These are phyloP conservation scores for Nemania sp. DNA, from an alignment of 2,329 filamentous ascomycete genomes.

Conservation along the genomic window DNA sequence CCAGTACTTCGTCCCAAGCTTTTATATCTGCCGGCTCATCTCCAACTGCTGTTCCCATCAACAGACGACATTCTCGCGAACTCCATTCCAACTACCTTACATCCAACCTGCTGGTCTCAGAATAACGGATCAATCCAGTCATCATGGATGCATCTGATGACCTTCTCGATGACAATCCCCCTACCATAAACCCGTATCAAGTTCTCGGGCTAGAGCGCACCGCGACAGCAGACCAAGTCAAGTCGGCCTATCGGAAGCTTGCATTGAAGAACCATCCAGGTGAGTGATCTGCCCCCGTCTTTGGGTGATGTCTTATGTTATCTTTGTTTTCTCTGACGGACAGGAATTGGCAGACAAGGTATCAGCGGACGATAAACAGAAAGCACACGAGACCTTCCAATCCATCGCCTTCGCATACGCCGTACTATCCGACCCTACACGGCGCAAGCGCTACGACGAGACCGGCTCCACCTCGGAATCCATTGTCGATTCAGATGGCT, in stretches of 20 bases:
- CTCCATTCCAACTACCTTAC: neutral
- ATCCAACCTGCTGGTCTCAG: neutral
- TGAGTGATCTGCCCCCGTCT: constrained; percentile 46
- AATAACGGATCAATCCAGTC: neutral
- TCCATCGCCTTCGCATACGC: constrained; percentile 92
- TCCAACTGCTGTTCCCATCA: neutral
- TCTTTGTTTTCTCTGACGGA: constrained; percentile 2
- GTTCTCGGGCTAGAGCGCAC: constrained; percentile 72
- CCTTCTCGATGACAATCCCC: constrained; percentile 60
- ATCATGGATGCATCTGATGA: constrained; percentile 58
- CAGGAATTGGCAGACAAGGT: constrained; percentile 69
- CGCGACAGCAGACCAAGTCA: constrained; percentile 80
- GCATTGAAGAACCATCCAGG: constrained; percentile 87
- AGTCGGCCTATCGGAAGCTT: constrained; percentile 87
- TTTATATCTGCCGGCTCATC: too few relatives aligned
- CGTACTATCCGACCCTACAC: constrained; percentile 79
- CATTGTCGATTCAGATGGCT: constrained; percentile 76
- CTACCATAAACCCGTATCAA: constrained; percentile 75
- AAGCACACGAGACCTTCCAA: constrained; percentile 83
- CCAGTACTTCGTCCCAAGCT: too few relatives aligned
- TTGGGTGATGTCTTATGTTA: neutral
- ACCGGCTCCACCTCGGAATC: constrained; percentile 89
- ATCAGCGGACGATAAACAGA: constrained; percentile 65
- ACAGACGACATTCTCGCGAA: neutral
- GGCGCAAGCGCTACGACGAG: constrained; percentile 84